These are phyloP conservation scores for Cyanodermella asteris DNA, from an alignment of 2,329 filamentous ascomycete genomes.

Conservation along the genomic window DNA sequence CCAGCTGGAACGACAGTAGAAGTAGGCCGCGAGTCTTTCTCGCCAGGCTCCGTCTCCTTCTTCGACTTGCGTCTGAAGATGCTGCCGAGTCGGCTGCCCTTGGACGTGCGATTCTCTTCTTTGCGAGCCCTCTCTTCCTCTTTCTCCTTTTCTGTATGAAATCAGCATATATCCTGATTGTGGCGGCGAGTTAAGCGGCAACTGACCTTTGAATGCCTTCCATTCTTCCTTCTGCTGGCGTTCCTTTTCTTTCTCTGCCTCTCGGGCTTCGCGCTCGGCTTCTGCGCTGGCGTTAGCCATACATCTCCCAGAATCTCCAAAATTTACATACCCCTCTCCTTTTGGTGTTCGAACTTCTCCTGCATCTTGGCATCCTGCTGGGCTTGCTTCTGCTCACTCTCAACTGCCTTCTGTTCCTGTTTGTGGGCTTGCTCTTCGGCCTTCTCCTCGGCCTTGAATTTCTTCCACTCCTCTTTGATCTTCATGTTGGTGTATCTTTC, in stretches of 20 bases:
- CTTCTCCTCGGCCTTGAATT: conserved; percentile 25
- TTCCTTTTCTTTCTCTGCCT: conserved; percentile 15
- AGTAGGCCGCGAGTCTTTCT: conserved; percentile 1
- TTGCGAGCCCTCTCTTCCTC: conserved; percentile 16
- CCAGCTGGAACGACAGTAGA: conserved; percentile 6
- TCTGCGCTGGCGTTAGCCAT: too few species aligned
- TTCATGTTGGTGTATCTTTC: too few species aligned
- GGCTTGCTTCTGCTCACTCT: conserved; percentile 28
- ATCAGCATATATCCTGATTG: too few species aligned
- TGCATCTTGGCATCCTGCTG: conserved; percentile 7
- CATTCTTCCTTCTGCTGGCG: conserved; percentile 14
- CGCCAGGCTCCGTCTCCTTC: conserved; percentile 4
- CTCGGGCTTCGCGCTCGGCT: too few species aligned
- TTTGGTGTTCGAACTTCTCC: neutral
- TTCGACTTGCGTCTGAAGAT: conserved; percentile 5
- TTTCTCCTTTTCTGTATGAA: conserved; percentile 3
- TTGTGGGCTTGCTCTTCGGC: conserved; percentile 19
- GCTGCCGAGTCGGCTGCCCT: too few species aligned
- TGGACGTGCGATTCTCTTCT: conserved; percentile 31
- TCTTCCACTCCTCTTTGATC: conserved; percentile 15
- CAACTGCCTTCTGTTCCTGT: conserved; percentile 32
- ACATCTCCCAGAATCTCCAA: too few species aligned
- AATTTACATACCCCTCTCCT: too few species aligned
- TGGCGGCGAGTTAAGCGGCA: too few species aligned
- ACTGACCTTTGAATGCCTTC: conserved; percentile 20